phyloP scores from a whole-genome alignment of 2,329 filamentous ascomycete genomes.

The Xylariaceae sp. region DNA sequence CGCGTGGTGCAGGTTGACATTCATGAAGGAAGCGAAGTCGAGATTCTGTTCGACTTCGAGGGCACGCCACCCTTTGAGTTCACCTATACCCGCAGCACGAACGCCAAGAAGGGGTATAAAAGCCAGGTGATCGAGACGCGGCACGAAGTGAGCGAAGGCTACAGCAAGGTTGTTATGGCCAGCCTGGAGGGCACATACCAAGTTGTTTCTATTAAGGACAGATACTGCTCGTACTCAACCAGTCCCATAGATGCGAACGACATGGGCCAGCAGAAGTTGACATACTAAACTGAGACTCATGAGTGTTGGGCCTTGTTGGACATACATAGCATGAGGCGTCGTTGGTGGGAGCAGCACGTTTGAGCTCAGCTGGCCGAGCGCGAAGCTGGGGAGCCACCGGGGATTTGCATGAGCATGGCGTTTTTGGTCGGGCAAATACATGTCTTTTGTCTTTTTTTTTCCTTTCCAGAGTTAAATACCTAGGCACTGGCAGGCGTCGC shows the following conservation, averaged over 20 bases:
- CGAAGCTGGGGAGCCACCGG: constrained; percentile 5
- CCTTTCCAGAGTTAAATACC: constrained; percentile 8
- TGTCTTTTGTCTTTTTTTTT: background rate
- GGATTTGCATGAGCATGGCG: constrained; percentile 26
- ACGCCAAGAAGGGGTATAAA: constrained; percentile 73
- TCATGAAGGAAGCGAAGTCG: constrained; percentile 90
- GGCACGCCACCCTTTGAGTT: constrained; percentile 97
- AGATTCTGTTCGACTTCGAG: constrained; percentile 92
- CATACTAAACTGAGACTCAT: constrained; percentile 24
- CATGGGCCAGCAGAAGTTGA: constrained; percentile 40
- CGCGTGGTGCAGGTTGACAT: constrained; percentile 81
- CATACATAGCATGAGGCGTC: constrained; percentile 9
- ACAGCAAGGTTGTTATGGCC: constrained; percentile 75
- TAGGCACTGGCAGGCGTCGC: no score
- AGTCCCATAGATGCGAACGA: constrained; percentile 52
- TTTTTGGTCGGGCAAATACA: constrained; percentile 20
- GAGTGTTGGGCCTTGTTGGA: constrained; percentile 11
- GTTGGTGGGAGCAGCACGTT: constrained; percentile 10
- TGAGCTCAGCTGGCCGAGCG: constrained; percentile 7
- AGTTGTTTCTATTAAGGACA: constrained; percentile 92
- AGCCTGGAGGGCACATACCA: constrained; percentile 96
- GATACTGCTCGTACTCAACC: constrained; percentile 83
- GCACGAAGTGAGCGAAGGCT: constrained; percentile 78
- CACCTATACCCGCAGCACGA: constrained; percentile 88
- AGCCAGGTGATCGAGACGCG: constrained; percentile 82